These are phyloP conservation scores for Terfezia claveryi DNA, from an alignment of 495 filamentous ascomycete species.

Conservation along the genomic window DNA sequence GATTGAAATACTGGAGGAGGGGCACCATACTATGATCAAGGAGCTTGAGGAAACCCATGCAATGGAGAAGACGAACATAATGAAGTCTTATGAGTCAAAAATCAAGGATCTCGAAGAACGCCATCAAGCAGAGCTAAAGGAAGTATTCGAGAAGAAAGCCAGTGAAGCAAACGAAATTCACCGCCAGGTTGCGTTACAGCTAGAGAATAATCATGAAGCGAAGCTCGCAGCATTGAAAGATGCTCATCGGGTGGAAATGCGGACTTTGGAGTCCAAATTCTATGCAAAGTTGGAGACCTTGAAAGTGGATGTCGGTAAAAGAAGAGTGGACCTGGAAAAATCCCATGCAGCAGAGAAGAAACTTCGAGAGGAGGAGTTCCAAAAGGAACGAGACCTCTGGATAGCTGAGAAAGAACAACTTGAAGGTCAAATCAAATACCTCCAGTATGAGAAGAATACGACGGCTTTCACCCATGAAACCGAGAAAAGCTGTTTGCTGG, in stretches of 20 bases:
- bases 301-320: no score
- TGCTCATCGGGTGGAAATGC: neutral
- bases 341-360: constrained; percentile 19
- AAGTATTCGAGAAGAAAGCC: no score
- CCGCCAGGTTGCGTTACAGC: no score
- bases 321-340: constrained; percentile 19
- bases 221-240: constrained; percentile 4
- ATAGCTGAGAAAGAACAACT: constrained; percentile 8
- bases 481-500: constrained; percentile 2
- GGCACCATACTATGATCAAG: constrained; percentile 5
- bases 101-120: constrained; percentile 9
- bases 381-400: constrained; percentile 10
- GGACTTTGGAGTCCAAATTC: constrained; percentile 2
- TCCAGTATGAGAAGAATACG: constrained; percentile 6
- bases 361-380: constrained; percentile 7
- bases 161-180: no score
- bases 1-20: constrained; percentile 10
- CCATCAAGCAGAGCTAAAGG: neutral
- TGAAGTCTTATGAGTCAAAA: constrained; percentile 4
- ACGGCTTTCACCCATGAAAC: constrained; percentile 11
- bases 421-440: constrained; percentile 5
- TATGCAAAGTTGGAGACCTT: constrained; percentile 18
- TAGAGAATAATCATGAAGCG: constrained; percentile 1
- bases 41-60: constrained; percentile 7
- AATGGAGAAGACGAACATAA: constrained; percentile 5